Evolutionary conservation across 192 early-diverging fungal genomes (phyloP).

Genomic region (Coemansia sp.): DNA sequence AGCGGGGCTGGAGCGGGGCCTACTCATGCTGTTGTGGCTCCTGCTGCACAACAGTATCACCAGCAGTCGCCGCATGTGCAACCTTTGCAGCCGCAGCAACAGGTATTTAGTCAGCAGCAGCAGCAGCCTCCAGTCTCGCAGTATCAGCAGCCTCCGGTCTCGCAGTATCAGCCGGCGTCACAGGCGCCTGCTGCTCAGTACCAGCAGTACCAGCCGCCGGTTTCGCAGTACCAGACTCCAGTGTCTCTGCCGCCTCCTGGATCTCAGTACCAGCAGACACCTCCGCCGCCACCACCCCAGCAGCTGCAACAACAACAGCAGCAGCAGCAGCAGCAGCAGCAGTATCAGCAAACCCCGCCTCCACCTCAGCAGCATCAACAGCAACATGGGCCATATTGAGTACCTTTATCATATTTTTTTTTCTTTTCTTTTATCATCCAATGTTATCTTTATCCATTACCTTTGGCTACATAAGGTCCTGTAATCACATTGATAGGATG

Average conservation of each 20-base stretch:
- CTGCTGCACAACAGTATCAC: neutral
- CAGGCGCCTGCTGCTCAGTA: neutral
- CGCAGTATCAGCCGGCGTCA: constrained; percentile 14
- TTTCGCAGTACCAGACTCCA: constrained; percentile 9
- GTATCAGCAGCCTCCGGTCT: too few species aligned
- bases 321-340: constrained; percentile 26
- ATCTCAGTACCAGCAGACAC: constrained; percentile 4
- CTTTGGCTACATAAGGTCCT: too few species aligned
- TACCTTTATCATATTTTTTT: neutral
- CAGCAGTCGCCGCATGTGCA: neutral
- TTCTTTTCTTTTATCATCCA: neutral
- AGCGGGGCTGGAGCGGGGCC: constrained; percentile 18
- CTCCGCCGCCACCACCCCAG: neutral
- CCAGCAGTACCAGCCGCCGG: constrained; percentile 7
- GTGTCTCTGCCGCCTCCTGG: constrained; percentile 10
- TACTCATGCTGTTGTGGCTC: neutral
- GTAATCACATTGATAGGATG: neutral
- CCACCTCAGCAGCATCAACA: constrained; percentile 10
- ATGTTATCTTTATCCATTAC: neutral
- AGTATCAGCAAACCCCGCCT: neutral
- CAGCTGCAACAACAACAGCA: constrained; percentile 5
- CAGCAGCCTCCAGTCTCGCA: too few species aligned
- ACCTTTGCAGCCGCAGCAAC: constrained; percentile 5
- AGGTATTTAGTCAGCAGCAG: constrained; percentile 11
- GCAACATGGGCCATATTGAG: neutral